Conservation (phyloP, 139 green algal genomes). For the Tetradesmus lagerheimii region DNA sequence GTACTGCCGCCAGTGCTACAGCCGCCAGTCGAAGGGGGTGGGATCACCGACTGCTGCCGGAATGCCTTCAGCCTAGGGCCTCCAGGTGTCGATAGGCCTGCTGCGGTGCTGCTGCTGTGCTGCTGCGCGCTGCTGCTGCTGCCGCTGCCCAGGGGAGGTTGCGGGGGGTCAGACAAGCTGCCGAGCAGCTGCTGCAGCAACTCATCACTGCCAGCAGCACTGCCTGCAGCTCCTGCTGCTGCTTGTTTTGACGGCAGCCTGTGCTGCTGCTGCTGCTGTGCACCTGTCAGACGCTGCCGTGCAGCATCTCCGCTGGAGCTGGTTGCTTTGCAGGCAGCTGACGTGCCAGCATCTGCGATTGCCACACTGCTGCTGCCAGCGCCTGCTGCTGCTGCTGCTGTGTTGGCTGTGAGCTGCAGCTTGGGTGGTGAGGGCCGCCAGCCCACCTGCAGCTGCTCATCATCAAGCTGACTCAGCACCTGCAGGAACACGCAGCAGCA, state of each 20-base stretch:
- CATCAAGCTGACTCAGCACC: constrained; percentile 38
- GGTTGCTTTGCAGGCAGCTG: not conserved
- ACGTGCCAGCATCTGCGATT: not conserved
- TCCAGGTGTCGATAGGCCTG: constrained; percentile 6
- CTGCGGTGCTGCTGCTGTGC: not conserved
- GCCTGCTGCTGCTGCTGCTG: constrained; percentile 9
- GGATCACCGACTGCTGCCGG: constrained; percentile 16
- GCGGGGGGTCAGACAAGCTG: constrained; percentile 14
- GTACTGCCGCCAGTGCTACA: not conserved
- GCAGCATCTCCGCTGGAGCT: not conserved
- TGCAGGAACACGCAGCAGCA: not conserved
- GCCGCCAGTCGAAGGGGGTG: constrained; percentile 9
- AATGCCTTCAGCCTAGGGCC: constrained; percentile 24
- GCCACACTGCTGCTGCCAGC: constrained; percentile 9
- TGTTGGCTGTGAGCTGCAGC: not conserved
- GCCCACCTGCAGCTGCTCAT: constrained; percentile 15
- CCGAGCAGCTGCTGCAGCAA: constrained; percentile 39
- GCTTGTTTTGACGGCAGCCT: not conserved
- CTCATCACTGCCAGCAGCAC: constrained; percentile 21
- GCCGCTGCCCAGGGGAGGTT: constrained; percentile 13
- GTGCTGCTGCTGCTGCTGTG: not conserved
- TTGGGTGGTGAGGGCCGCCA: constrained; percentile 40
- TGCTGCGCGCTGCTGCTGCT: not conserved
- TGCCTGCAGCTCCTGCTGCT: not conserved
- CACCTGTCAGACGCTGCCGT: not conserved